Evolutionary conservation across 139 green algal species (phyloP), one percentile per base, ranked within the genome.

Genomic region (Gonium pectorale): DNA sequence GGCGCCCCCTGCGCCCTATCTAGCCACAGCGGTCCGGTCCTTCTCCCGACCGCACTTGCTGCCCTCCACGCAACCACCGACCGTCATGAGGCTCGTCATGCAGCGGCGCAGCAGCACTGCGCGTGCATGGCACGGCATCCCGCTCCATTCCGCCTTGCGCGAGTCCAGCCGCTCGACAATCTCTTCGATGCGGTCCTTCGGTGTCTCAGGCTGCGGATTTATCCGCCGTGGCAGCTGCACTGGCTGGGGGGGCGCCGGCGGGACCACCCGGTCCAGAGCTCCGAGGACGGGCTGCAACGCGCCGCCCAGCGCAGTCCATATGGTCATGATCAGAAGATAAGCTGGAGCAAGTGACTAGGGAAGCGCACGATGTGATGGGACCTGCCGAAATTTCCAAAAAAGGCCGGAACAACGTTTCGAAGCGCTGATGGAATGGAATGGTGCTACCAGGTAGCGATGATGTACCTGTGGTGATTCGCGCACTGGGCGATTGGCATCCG

Each of bases 21-120:
- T 7, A 72, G 9, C 35, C 17, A n/a, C n/a, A n/a, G n/a, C n/a
- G 15, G 29, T 72, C 13, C 9, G 49, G 37, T n/a, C 37, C 37
- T n/a, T 51, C 66, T 13, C 15, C 17, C 15, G 15, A 38, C 2
- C 40, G 40, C 5, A 15, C 4, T 35, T 71, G 15, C 0, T 15
- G 1, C 33, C 35, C 31, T 49, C 37, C 40, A 7, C 51, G 33
- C 21, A 24, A 8, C 22, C 67, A 3, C 19, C 2, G 56, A 90
- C 64, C 44, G 88, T 43, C 26, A 94, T 66, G 1, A 86, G 64
- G n/a, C 86, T 89, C 8, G 74, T 44, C 8, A 95, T 74, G 84
- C 89, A 93, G 8, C 79, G 35, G 3, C 83, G 44, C 44, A 96
- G 87, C 37, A 96, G 64, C 7, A 67, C 29, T 11, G 92, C 90